Percentiles rank a stretch among this genome's conserved stretches.
phyloP scores from a whole-genome alignment of 345 rosid genomes.

The Syzygium aromaticum region DNA sequence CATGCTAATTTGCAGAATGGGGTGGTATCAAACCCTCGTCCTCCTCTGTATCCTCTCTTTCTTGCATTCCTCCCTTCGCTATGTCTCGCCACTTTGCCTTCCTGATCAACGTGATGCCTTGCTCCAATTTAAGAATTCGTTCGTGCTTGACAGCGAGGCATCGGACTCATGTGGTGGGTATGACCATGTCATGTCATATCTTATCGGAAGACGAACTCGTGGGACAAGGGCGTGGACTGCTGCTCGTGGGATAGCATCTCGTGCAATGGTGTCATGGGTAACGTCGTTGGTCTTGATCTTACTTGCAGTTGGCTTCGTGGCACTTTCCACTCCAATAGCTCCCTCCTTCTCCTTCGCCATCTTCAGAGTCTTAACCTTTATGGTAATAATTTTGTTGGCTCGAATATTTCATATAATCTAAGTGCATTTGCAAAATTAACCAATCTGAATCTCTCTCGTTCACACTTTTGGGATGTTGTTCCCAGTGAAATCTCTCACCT shows the following conservation, averaged over 20 bases:
- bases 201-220: neutral
- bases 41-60: neutral
- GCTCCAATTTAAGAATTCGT: neutral
- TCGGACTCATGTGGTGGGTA: fast-evolving
- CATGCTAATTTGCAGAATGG: neutral
- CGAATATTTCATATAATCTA: neutral
- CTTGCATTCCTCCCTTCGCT: neutral
- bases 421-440: neutral
- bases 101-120: neutral
- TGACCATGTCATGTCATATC: neutral
- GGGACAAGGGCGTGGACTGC: neutral
- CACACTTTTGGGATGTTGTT: neutral
- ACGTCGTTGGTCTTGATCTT: neutral
- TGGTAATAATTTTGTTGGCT: neutral
- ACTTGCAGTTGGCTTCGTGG: neutral
- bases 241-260: neutral
- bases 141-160: neutral
- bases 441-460: neutral
- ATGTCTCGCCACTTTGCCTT: neutral
- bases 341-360: neutral
- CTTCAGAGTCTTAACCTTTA: neutral
- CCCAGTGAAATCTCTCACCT: neutral
- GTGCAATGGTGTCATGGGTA: neutral
- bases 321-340: neutral
- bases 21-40: fast-evolving